Base-by-base conservation (phyloP, 2,329 filamentous ascomycete species). In the Leptographium lundbergii region DNA sequence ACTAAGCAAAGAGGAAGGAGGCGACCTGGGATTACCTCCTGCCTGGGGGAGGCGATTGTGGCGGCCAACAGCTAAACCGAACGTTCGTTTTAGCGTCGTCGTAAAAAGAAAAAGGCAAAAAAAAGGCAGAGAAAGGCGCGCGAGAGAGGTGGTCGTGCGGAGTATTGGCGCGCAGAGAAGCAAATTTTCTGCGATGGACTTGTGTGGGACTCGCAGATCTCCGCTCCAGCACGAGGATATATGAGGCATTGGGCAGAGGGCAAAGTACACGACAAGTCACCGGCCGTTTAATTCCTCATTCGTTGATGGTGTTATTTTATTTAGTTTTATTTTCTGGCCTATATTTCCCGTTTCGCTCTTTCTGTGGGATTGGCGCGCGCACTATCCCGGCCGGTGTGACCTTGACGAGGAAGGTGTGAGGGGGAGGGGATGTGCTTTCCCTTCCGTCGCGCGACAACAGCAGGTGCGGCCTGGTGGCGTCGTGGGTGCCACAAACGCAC, bases 1-100 rank as follows among this genome's bases (percentile, higher is more conserved):
- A 60, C 42, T 47, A 54, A 60, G 34, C 39, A 56, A 58, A 54
- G 32, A 60, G 58, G 60, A 56, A 61, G 50, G 61, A 60, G 60
- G 60, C 60, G 53, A 61, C 52, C 27, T 24, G 59, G 6, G 47
- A 29, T 53, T 53, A 45, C 19, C 53, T 55, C 19, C 53, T 55
- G 56, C 42, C 29, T n/a, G 29, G 24, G 54, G 59, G 59, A 56
- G 60, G 55, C 57, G 55, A 56, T 39, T 57, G 58, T 57, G 60
- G 60, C 56, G 60, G 55, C 57, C 57, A 57, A 58, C 61, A 51
- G 59, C 55, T 54, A 54, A 50, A 29, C 19, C 54, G 50, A 42
- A 45, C 56, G 24, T 29, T 36, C 36, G 32, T 56, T 57, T 59
- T 60, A 60, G 58, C 58, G 55, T 29, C 42, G 36, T 24, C 32